Percentiles rank a stretch among this genome's conserved stretches.
Conservation (phyloP, 768 basidiomycete genomes). For the Rhizopogon vesiculosus region DNA sequence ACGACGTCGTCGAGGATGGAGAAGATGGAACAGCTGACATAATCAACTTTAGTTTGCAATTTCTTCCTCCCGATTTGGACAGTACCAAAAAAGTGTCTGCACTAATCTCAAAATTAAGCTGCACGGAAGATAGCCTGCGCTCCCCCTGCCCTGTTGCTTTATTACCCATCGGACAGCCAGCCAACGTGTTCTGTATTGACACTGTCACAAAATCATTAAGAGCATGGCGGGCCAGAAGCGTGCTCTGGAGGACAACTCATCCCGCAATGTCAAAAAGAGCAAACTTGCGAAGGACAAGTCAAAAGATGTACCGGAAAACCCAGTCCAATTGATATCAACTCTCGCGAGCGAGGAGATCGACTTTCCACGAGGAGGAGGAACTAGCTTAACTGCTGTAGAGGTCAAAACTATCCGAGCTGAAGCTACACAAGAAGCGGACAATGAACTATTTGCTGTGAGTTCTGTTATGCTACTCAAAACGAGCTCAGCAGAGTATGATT, state of each 20-base stretch:
- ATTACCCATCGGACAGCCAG: not conserved
- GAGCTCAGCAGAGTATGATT: not conserved
- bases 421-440: conserved; percentile 78
- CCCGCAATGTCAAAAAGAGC: conserved; percentile 57
- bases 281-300: conserved; percentile 36
- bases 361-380: conserved; percentile 95
- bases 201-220: conserved; percentile 9
- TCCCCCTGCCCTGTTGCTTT: not conserved
- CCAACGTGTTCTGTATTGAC: not conserved
- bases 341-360: conserved; percentile 69
- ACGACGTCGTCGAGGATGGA: not conserved
- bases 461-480: not conserved
- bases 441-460: conserved; percentile 68
- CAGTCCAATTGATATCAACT: conserved; percentile 31
- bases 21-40: not conserved
- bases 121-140: not conserved
- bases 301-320: conserved; percentile 20
- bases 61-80: not conserved
- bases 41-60: not conserved
- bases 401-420: conserved; percentile 83
- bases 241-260: conserved; percentile 47
- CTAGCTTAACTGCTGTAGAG: conserved; percentile 82
- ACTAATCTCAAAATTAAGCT: too few species aligned
- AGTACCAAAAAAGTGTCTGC: not conserved
- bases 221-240: conserved; percentile 56